A percentile compares a stretch with the other conserved stretches of the same genome.
phyloP scores from a whole-genome alignment of 2,329 filamentous ascomycete genomes.

The Ceratocystiopsis sp. region DNA sequence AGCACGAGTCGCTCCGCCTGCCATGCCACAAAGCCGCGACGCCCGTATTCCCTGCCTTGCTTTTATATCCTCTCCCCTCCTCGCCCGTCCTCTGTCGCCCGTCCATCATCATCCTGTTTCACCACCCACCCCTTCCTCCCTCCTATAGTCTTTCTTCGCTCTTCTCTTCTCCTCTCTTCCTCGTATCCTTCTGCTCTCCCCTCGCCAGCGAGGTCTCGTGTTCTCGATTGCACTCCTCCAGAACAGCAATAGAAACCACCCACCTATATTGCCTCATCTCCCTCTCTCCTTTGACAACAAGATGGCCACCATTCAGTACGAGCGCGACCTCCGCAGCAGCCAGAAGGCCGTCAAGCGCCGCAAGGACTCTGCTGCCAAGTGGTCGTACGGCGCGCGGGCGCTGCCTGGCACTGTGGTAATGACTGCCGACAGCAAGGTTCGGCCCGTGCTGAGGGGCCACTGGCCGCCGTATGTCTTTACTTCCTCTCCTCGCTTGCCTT shows the following conservation, averaged over 20 bases:
- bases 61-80: neutral
- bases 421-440: neutral
- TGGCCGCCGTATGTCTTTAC: too few relatives aligned
- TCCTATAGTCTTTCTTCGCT: neutral
- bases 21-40: neutral
- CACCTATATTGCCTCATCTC: neutral
- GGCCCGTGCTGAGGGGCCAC: too few relatives aligned
- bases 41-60: neutral
- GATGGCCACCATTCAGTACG: conserved; percentile 12
- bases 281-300: conserved; percentile 3
- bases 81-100: neutral
- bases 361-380: conserved; percentile 26
- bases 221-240: too few relatives aligned
- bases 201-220: too few relatives aligned
- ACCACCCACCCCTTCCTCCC: neutral
- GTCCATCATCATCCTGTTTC: neutral
- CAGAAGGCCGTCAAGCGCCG: conserved; percentile 25
- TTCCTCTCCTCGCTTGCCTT: too few relatives aligned
- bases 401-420: conserved; percentile 13
- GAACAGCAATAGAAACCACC: neutral
- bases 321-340: conserved; percentile 27
- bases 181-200: too few relatives aligned
- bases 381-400: conserved; percentile 21
- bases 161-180: neutral
- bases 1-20: too few relatives aligned